Conservation (phyloP, 2,329 filamentous ascomycete species). For the Paramyrothecium roridum region DNA sequence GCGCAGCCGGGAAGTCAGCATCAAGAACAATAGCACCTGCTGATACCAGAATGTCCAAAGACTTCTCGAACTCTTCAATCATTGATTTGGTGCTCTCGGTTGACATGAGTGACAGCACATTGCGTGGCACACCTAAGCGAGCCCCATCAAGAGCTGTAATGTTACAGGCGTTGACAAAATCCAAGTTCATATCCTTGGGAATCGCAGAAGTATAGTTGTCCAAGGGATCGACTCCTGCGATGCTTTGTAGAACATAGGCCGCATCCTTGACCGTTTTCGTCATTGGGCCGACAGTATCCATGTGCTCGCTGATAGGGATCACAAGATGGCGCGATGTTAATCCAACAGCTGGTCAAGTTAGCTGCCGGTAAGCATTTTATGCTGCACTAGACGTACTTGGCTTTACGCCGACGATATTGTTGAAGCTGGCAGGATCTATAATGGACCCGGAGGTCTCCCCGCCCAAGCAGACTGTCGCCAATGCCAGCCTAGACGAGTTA, state of each 20-base stretch:
- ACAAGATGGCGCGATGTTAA: constrained; percentile 61
- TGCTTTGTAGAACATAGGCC: constrained; percentile 57
- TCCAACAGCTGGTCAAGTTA: constrained; percentile 47
- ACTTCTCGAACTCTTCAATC: constrained; percentile 47
- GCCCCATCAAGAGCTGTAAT: constrained; percentile 49
- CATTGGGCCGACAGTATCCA: constrained; percentile 66
- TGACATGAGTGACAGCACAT: constrained; percentile 37
- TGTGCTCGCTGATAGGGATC: constrained; percentile 61
- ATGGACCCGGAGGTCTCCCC: constrained; percentile 61
- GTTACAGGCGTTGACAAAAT: constrained; percentile 60
- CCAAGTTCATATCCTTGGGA: constrained; percentile 44
- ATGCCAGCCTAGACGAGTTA: constrained; percentile 28
- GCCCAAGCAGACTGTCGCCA: constrained; percentile 56
- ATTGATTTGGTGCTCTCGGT: background rate
- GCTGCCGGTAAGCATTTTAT: no score
- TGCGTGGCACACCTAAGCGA: constrained; percentile 62
- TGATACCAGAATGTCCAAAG: constrained; percentile 46
- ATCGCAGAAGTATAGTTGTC: constrained; percentile 65
- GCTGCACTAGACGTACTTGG: constrained; percentile 26
- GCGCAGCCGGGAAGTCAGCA: constrained; percentile 21
- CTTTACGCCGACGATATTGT: constrained; percentile 67
- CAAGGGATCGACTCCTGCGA: constrained; percentile 55
- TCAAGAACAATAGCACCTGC: constrained; percentile 59
- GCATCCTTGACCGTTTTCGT: constrained; percentile 64
- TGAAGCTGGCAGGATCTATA: constrained; percentile 47